Evolutionary conservation across 2,329 filamentous ascomycete species (phyloP), one percentile per base, ranked within the genome.

Genomic region (Aspergillus fumigatiaffinis): DNA sequence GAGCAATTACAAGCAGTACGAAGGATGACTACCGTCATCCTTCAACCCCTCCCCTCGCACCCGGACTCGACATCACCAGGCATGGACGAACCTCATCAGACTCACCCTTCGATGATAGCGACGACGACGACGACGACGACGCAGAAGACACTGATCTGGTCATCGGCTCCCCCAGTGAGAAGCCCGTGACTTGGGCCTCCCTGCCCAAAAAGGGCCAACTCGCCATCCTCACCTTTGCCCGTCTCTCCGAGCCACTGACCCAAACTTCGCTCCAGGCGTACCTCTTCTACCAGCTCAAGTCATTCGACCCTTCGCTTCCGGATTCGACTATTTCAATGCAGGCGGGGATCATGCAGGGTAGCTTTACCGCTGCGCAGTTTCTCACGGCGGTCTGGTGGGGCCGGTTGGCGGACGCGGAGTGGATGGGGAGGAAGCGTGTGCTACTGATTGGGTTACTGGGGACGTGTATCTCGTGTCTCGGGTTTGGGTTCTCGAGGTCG

Each of bases 211-310:
- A 92, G 73, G 80, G 84, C 49, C 91, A 96, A 73, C 81, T 96
- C 21, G 76, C 87, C 29, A 87, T 96, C 56, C 80, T 96, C 51
- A 91, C 88, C 0, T 76, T 95, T 48, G 88, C 91, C 8, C 85
- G 92, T 28, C 78, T 96, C 23, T 91, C 89, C 10, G 92, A 96
- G 70, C 91, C 91, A 3, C 77, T 96, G 38, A 89, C 90, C 0
- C 89, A 94, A 68, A 92, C 89, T 0, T 90, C 87, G 12, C 73
- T 92, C 8, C 83, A 89, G 73, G 84, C 89, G 1, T 95, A 95
- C 73, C 86, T 95, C 79, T 95, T 91, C 75, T 95, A 93, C 73
- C 90, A 94, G 72, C 83, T 96, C n/a, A 86, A 85, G 64, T 93
- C 87, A 57, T 93, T 96, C 65, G 81, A 89, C 25, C 79, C 80